phyloP scores from a whole-genome alignment of 176 grass and related monocot genomes.

The Phoenix dactylifera region DNA sequence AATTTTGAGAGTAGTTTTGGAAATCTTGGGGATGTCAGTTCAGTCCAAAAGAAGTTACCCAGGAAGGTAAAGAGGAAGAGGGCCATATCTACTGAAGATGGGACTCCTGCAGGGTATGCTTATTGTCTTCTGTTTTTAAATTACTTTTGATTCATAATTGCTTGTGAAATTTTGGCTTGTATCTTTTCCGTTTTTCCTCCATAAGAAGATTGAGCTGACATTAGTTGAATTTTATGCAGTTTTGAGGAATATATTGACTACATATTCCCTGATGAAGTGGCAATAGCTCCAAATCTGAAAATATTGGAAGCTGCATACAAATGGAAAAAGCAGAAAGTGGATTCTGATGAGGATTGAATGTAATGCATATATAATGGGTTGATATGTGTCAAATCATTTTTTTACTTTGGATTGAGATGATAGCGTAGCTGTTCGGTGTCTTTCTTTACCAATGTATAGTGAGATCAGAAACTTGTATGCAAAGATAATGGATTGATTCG shows the following conservation, averaged over 20 bases:
- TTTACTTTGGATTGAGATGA: too few relatives aligned
- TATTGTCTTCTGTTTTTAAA: slow-evolving; percentile 8
- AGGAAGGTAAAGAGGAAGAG: slow-evolving; percentile 91
- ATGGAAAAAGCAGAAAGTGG: slow-evolving; percentile 75
- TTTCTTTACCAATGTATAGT: too few relatives aligned
- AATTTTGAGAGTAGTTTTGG: slow-evolving; percentile 71
- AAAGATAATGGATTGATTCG: too few relatives aligned
- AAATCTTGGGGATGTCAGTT: slow-evolving; percentile 51
- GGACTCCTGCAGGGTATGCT: slow-evolving; percentile 57
- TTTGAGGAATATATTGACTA: slow-evolving; percentile 91
- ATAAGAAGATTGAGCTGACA: slow-evolving; percentile 14
- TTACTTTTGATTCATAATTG: not conserved
- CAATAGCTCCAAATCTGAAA: slow-evolving; percentile 64
- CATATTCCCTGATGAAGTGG: slow-evolving; percentile 84
- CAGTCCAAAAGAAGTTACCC: slow-evolving; percentile 82
- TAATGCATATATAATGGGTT: too few relatives aligned
- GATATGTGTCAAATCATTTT: too few relatives aligned
- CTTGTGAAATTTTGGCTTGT: too few relatives aligned
- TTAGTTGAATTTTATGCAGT: slow-evolving; percentile 31
- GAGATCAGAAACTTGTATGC: too few relatives aligned
- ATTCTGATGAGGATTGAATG: slow-evolving; percentile 43
- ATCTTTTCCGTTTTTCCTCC: not conserved
- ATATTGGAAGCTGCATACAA: slow-evolving; percentile 80
- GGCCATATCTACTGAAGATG: slow-evolving; percentile 62
- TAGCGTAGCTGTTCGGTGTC: too few relatives aligned